Percentiles rank a stretch among this genome's conserved stretches.
Evolutionary conservation across 2,329 filamentous ascomycete species (phyloP).

Genomic region (Claviceps humidiphila): DNA sequence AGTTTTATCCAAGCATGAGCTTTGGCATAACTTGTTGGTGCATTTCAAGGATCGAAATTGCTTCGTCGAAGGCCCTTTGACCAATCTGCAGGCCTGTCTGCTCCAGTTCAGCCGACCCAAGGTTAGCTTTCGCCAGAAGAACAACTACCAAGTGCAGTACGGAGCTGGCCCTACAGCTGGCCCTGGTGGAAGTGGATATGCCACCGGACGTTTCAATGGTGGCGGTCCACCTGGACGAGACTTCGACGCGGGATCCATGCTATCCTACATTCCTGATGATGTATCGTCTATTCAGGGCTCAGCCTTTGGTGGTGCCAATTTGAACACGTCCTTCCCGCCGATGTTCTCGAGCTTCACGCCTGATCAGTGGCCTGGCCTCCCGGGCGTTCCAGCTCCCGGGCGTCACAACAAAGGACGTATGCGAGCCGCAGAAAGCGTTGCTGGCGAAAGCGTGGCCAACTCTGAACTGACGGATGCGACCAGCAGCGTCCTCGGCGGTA

Average conservation of each 20-base stretch:
- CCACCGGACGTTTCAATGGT: constrained; percentile 29
- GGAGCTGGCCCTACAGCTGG: constrained; percentile 24
- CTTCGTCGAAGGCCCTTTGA: constrained; percentile 86
- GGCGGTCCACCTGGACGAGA: constrained; percentile 32
- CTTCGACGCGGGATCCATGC: constrained; percentile 71
- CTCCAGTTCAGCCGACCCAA: constrained; percentile 92
- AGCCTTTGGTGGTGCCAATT: constrained; percentile 70
- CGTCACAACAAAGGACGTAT: constrained; percentile 56
- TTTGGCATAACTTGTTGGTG: constrained; percentile 89
- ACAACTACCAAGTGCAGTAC: constrained; percentile 59
- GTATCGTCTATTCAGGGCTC: constrained; percentile 93
- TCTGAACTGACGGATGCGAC: constrained; percentile 81
- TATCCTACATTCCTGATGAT: constrained; percentile 94
- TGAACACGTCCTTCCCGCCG: constrained; percentile 64
- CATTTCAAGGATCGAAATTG: constrained; percentile 98
- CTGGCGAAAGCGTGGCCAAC: constrained; percentile 83
- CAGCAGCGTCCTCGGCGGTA: constrained; percentile 62
- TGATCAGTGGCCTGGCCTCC: constrained; percentile 77
- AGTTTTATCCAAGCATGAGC: constrained; percentile 89
- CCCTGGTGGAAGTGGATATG: constrained; percentile 23
- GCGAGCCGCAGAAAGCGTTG: constrained; percentile 61
- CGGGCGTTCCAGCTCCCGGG: constrained; percentile 45
- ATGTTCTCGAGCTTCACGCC: constrained; percentile 90
- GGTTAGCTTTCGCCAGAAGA: constrained; percentile 84
- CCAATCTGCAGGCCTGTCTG: constrained; percentile 88